Percentiles rank a stretch among this genome's conserved stretches.
Evolutionary conservation across 768 basidiomycete genomes (phyloP).

Genomic region (Calocera viscosa): DNA sequence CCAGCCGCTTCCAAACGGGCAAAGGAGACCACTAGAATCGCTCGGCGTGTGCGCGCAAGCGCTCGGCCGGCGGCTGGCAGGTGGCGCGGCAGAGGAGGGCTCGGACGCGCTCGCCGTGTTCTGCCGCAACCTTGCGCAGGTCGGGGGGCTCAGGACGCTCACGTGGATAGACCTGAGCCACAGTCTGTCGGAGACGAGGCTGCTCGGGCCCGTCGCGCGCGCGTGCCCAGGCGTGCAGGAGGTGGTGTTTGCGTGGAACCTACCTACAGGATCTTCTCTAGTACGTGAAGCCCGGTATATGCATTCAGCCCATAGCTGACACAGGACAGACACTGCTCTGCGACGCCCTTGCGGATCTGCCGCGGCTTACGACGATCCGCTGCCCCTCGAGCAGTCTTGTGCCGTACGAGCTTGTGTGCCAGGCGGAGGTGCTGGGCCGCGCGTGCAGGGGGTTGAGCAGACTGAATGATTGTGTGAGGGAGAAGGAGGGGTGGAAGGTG

Average conservation of each 20-base stretch:
- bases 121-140: background rate
- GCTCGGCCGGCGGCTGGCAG: background rate
- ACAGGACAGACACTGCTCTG: background rate
- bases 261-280: background rate
- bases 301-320: background rate
- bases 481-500: background rate
- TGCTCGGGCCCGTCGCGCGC: background rate
- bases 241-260: slow-evolving; percentile 2
- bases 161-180: slow-evolving; percentile 5
- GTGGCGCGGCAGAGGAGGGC: too few species aligned
- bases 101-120: background rate
- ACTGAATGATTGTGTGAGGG: background rate
- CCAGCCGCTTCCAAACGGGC: background rate
- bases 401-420: background rate
- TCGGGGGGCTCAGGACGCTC: background rate
- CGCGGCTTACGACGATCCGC: background rate
- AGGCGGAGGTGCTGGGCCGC: background rate
- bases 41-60: background rate
- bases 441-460: background rate
- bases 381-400: background rate
- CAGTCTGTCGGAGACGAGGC: background rate
- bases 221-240: background rate
- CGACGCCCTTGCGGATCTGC: background rate
- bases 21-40: background rate
- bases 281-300: background rate